Evolutionary conservation across 306 rosid genomes (phyloP).

Genomic region (Begonia masoniana): DNA sequence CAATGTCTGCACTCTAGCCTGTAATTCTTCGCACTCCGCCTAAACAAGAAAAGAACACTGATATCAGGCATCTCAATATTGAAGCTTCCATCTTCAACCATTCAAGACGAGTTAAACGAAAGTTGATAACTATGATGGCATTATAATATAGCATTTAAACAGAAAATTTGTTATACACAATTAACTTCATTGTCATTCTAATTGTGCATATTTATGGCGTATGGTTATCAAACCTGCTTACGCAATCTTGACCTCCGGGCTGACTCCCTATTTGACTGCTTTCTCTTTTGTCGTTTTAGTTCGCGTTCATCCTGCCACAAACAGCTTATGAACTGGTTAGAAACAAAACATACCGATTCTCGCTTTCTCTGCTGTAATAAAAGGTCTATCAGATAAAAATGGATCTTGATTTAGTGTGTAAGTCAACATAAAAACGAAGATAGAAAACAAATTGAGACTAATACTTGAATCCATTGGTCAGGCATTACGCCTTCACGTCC

Average conservation of each 20-base stretch:
- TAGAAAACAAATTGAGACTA: conserved; percentile 2
- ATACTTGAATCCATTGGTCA: conserved; percentile 84
- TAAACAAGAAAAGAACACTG: conserved; percentile 12
- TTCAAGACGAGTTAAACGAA: neutral
- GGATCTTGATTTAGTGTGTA: too few species aligned
- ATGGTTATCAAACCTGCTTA: conserved; percentile 50
- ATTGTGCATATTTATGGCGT: too few species aligned
- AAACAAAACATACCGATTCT: neutral
- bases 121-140: neutral
- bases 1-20: conserved; percentile 64
- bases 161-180: too few species aligned
- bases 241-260: conserved; percentile 98
- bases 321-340: too few species aligned
- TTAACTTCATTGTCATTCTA: too few species aligned
- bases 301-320: conserved; percentile 83
- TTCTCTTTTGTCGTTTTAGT: conserved; percentile 87
- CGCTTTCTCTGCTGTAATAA: too few species aligned
- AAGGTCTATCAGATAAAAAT: neutral
- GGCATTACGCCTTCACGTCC: conserved; percentile 39
- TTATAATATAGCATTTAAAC: too few species aligned
- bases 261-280: conserved; percentile 95
- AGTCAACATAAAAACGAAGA: neutral
- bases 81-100: neutral
- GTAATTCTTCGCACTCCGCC: conserved; percentile 98
- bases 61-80: too few species aligned